Conservation (phyloP, 257 asterid genomes). For the Cruciata laevipes region DNA sequence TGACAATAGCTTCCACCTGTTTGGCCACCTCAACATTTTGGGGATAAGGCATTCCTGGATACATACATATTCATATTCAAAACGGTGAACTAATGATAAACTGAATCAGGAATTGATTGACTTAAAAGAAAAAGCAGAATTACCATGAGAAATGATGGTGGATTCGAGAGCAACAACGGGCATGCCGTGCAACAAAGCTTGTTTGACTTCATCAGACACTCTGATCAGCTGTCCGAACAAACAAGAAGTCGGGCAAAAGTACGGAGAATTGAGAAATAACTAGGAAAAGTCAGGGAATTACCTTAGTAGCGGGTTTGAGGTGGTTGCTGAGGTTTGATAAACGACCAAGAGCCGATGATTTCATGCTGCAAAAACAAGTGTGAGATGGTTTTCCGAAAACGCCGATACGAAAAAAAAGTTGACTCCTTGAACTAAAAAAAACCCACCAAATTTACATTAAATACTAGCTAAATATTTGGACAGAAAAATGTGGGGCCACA, state of each 20-base stretch:
- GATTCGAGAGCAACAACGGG: constrained; percentile 97
- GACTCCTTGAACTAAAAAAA: too few relatives aligned
- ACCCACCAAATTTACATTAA: too few relatives aligned
- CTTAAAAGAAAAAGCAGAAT: not conserved
- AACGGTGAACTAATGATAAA: not conserved
- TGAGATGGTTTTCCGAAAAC: not conserved
- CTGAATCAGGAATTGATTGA: not conserved
- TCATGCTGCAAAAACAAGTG: not conserved
- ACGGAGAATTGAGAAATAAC: not conserved
- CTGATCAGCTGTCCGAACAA: constrained; percentile 25
- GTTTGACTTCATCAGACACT: constrained; percentile 67
- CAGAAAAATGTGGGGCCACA: too few relatives aligned
- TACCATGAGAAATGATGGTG: constrained; percentile 92
- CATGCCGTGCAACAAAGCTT: constrained; percentile 61
- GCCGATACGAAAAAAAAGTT: not conserved
- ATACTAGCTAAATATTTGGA: too few relatives aligned
- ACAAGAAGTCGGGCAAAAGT: not conserved
- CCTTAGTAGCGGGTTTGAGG: constrained; percentile 10
- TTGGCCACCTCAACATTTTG: constrained; percentile 80
- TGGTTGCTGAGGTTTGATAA: constrained; percentile 14
- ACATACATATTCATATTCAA: not conserved
- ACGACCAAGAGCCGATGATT: constrained; percentile 12
- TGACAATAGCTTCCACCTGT: constrained; percentile 67
- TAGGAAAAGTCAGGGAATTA: not conserved
- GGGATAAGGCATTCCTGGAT: constrained; percentile 93